A percentile compares a stretch with the other conserved stretches of the same genome.
phyloP scores from a whole-genome alignment of 108 stramenopile genomes.

The Nannochloropsis salina region DNA sequence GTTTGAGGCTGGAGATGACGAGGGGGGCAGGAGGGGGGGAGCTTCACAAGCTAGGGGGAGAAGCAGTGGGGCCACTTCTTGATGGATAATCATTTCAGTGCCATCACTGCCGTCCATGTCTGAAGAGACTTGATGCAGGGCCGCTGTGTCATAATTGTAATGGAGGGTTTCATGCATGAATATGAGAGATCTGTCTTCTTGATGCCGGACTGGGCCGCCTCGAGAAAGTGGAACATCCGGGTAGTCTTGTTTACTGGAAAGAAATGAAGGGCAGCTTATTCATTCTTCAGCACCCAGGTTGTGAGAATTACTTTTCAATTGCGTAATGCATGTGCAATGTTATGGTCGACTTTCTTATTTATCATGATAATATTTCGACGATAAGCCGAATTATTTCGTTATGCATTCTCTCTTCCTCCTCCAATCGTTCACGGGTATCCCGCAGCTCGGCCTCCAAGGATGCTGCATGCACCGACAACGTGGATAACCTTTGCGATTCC shows the following conservation, averaged over 20 bases:
- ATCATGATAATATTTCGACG: background rate
- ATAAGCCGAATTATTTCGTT: background rate
- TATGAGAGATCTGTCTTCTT: too few species aligned
- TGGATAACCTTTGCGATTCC: background rate
- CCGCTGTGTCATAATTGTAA: too few species aligned
- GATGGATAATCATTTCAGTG: background rate
- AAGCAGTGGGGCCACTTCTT: background rate
- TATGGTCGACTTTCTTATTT: background rate
- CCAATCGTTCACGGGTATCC: background rate
- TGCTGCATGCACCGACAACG: background rate
- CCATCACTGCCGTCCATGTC: background rate
- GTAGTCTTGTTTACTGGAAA: too few species aligned
- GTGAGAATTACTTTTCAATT: too few species aligned
- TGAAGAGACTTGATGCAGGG: too few species aligned
- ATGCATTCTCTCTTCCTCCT: background rate
- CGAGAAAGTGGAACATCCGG: too few species aligned
- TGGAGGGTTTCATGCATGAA: too few species aligned
- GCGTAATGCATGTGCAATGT: too few species aligned
- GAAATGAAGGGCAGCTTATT: too few species aligned
- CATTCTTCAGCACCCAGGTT: too few species aligned
- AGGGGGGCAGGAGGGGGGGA: background rate
- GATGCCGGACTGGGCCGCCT: too few species aligned
- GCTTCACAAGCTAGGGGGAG: background rate
- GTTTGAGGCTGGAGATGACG: background rate
- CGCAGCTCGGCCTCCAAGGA: background rate